Conservation (phyloP, 306 rosid genomes). For the Lathyrus tuberosus region DNA sequence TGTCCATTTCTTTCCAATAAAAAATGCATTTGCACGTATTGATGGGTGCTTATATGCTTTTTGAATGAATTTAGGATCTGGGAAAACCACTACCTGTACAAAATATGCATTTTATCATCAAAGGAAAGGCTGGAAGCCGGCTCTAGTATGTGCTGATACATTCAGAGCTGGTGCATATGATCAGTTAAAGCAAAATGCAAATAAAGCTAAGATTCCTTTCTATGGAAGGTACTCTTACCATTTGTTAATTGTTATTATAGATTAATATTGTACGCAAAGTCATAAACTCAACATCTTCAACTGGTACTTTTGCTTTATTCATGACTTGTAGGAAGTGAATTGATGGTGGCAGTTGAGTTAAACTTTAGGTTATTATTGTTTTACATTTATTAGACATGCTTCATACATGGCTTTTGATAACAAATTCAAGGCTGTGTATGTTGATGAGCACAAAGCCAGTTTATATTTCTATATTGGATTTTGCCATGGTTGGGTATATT, state of each 20-base stretch:
- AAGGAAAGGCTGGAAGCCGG: too few relatives aligned
- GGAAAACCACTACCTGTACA: constrained; percentile 65
- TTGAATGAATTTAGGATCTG: constrained; percentile 65
- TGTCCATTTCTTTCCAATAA: not conserved
- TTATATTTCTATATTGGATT: too few relatives aligned
- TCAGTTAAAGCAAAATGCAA: constrained; percentile 92
- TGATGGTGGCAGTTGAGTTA: constrained; percentile 11
- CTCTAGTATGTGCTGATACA: constrained; percentile 94
- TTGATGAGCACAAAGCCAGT: too few relatives aligned
- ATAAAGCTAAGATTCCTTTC: constrained; percentile 89
- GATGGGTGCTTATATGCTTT: constrained; percentile 6
- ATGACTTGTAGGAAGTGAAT: constrained; percentile 3
- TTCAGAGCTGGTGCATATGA: constrained; percentile 99
- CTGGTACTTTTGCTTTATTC: constrained; percentile 1
- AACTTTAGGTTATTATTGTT: constrained; percentile 11
- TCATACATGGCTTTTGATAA: too few relatives aligned
- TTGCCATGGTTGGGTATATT: too few relatives aligned
- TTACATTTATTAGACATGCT: not conserved
- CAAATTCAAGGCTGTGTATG: too few relatives aligned
- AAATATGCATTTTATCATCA: too few relatives aligned
- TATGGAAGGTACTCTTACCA: constrained; percentile 73
- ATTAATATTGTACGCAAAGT: constrained; percentile 12
- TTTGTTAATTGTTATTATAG: not conserved
- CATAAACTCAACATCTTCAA: constrained; percentile 4
- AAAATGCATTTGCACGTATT: not conserved